These are phyloP conservation scores for Teunomyces cretensis DNA, from an alignment of 805 yeast genomes.

Conservation along the genomic window DNA sequence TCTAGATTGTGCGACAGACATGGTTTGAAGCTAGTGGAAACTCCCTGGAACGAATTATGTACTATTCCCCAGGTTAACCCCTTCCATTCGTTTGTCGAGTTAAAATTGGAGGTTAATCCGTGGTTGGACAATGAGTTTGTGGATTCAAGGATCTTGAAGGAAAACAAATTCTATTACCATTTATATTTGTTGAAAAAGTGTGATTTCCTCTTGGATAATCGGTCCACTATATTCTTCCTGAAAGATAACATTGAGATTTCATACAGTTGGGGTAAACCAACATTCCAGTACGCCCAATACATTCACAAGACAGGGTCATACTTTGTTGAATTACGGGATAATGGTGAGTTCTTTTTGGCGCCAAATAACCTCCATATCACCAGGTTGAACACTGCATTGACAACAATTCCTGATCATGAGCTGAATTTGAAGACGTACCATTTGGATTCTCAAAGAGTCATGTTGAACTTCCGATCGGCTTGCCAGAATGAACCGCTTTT, in stretches of 20 bases:
- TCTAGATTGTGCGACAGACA: slow-evolving; percentile 80
- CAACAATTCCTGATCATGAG: slow-evolving; percentile 28
- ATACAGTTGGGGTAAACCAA: slow-evolving; percentile 91
- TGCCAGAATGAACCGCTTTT: slow-evolving; percentile 56
- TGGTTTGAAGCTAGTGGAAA: slow-evolving; percentile 76
- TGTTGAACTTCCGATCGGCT: slow-evolving; percentile 63
- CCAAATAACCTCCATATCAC: slow-evolving; percentile 85
- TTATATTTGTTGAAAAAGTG: slow-evolving; percentile 64
- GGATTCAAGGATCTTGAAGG: slow-evolving; percentile 37
- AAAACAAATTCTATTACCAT: slow-evolving; percentile 73
- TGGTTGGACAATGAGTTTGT: slow-evolving; percentile 60
- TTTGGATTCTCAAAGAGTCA: slow-evolving; percentile 69
- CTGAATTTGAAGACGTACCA: slow-evolving; percentile 23
- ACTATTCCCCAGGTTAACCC: slow-evolving; percentile 77
- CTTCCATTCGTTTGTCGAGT: slow-evolving; percentile 79
- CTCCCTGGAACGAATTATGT: slow-evolving; percentile 87
- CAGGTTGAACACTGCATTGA: slow-evolving; percentile 53
- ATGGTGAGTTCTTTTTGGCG: slow-evolving; percentile 76
- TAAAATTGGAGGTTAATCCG: slow-evolving; percentile 67
- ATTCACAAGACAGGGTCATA: slow-evolving; percentile 88
- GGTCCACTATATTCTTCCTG: slow-evolving; percentile 63
- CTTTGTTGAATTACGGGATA: slow-evolving; percentile 79
- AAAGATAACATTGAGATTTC: slow-evolving; percentile 57
- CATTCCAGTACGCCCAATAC: slow-evolving; percentile 80
- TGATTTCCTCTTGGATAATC: slow-evolving; percentile 79